Percentiles rank a stretch among this genome's conserved stretches.
Conservation (phyloP, 352 stramenopile species). For the Phytophthora brassicae region DNA sequence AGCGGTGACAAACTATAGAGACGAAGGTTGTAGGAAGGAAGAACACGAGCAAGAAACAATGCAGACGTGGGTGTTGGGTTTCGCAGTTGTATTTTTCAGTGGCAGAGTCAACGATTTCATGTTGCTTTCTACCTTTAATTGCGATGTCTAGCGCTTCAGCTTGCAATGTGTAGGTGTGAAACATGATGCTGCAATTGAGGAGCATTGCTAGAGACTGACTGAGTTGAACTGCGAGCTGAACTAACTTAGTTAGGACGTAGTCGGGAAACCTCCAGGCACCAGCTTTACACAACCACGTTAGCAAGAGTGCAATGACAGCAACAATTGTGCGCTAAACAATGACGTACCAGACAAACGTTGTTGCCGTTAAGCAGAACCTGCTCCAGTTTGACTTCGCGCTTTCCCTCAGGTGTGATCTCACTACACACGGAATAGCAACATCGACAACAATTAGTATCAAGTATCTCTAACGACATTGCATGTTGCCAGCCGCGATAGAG, state of each 20-base stretch:
- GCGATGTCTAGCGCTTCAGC: too few relatives aligned
- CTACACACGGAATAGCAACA: constrained; percentile 29
- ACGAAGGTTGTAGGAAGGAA: constrained; percentile 1
- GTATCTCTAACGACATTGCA: neutral
- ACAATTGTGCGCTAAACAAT: neutral
- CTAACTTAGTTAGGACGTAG: constrained; percentile 32
- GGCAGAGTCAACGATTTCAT: too few relatives aligned
- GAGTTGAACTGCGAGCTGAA: constrained; percentile 1
- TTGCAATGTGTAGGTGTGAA: constrained; percentile 6
- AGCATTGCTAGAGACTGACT: constrained; percentile 5
- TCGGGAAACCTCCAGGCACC: constrained; percentile 76
- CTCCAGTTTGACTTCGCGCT: constrained; percentile 86
- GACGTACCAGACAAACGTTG: constrained; percentile 92
- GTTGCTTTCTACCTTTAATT: too few relatives aligned
- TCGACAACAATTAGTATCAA: neutral
- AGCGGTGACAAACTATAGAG: constrained; percentile 13
- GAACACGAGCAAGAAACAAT: constrained; percentile 15
- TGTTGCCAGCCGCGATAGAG: neutral
- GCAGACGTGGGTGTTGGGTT: constrained; percentile 14
- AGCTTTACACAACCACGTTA: constrained; percentile 44
- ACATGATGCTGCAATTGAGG: constrained; percentile 3
- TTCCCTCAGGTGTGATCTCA: constrained; percentile 86
- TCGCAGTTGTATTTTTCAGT: constrained; percentile 7
- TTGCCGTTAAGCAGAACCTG: constrained; percentile 99
- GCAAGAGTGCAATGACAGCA: neutral